A percentile compares a stretch with the other conserved stretches of the same genome.
phyloP scores from a whole-genome alignment of 768 basidiomycete genomes.

The Xerocomellus dryophilus region DNA sequence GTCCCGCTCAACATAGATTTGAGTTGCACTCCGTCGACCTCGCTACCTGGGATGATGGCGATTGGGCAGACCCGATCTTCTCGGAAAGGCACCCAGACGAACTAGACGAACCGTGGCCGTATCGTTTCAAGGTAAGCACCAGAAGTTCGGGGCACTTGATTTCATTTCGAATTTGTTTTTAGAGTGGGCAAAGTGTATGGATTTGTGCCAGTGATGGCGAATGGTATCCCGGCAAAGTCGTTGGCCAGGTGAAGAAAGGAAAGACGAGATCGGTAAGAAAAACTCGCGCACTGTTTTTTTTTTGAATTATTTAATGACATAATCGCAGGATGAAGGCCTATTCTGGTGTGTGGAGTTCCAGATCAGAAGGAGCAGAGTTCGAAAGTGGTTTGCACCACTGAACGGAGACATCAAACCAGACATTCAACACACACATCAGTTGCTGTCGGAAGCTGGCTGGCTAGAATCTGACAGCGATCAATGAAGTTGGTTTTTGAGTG shows the following conservation, averaged over 20 bases:
- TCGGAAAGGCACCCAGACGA: constrained; percentile 35
- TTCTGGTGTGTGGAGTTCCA: constrained; percentile 53
- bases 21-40: constrained; percentile 25
- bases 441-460: constrained; percentile 52
- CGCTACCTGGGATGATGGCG: constrained; percentile 25
- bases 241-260: constrained; percentile 43
- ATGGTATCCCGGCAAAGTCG: constrained; percentile 51
- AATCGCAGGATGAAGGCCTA: constrained; percentile 44
- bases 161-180: background rate
- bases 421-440: constrained; percentile 39
- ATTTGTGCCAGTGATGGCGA: constrained; percentile 46
- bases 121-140: constrained; percentile 43
- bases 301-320: background rate
- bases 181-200: constrained; percentile 54
- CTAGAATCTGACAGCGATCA: constrained; percentile 22
- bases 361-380: constrained; percentile 36
- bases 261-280: constrained; percentile 46
- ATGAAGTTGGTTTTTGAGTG: background rate
- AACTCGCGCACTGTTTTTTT: background rate
- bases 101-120: constrained; percentile 51
- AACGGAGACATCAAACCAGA: constrained; percentile 70
- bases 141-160: background rate
- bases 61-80: constrained; percentile 17
- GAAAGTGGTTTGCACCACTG: constrained; percentile 61
- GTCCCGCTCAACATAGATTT: background rate